Base-by-base conservation (phyloP, 495 filamentous ascomycete genomes). In the Penicillium lividum region DNA sequence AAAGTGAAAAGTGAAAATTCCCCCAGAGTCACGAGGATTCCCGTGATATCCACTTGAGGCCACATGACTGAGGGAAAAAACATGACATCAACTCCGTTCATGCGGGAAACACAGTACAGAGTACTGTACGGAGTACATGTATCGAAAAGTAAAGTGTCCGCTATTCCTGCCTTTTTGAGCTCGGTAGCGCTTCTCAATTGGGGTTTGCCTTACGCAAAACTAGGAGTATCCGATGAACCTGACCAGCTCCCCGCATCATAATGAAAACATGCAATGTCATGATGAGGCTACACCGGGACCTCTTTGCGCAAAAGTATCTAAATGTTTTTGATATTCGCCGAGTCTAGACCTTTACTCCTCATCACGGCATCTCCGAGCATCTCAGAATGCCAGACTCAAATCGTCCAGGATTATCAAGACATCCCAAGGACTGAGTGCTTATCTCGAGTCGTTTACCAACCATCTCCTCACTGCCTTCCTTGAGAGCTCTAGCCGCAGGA, bases 261-360 rank as follows among this genome's bases (percentile, higher is more conserved):
- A 64, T 66, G 58, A 57, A 64, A 61, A 38, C 51, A 56, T 51
- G 31, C 59, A 63, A 15, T 57, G 61, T 67, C 64, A 61, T 64
- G n/a, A 56, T 61, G 55, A 61, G 53, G 54, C 56, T 31, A 38
- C 18, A 47, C 27, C 54, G 53, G 53, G 52, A 51, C 44, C 7
- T 16, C 43, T 22, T 45, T 45, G 44, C 48, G n/a, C 36, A 36
- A 55, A 55, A 30, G 29, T 29, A 40, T 42, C 42, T 47, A 15
- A 42, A 43, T 38, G 8, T 25, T 30, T 16, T 8, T 8, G 16
- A 46, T 18, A 45, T 34, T 13, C 51, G 51, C 51, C 51, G 38
- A 54, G 27, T 52, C 49, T 52, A 52, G 49, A 15, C 30, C 30
- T 25, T 31, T 27, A 28, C 29, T 18, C 18, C 22, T 16, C 38